phyloP scores from a whole-genome alignment of 208 protist genomes.

The Strigomonas galati region DNA sequence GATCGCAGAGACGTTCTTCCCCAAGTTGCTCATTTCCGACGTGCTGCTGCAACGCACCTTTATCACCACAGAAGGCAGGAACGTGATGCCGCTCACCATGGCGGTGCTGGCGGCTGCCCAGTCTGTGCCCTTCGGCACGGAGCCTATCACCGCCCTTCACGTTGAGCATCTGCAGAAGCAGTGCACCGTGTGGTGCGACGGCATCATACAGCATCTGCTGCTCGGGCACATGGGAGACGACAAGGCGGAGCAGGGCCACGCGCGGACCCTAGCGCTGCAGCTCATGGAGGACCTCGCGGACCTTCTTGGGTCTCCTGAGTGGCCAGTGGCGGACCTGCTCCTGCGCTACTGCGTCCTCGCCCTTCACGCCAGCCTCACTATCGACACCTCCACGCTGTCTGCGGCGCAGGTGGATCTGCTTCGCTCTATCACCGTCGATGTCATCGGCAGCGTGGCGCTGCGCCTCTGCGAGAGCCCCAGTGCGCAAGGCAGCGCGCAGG shows the following conservation, averaged over 20 bases:
- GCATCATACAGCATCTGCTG: slow-evolving; percentile 43
- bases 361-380: slow-evolving; percentile 27
- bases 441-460: slow-evolving; percentile 52
- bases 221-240: slow-evolving; percentile 18
- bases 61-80: slow-evolving; percentile 27
- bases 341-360: slow-evolving; percentile 46
- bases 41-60: slow-evolving; percentile 36
- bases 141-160: slow-evolving; percentile 10
- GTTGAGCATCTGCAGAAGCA: slow-evolving; percentile 55
- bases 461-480: slow-evolving; percentile 34
- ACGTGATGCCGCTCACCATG: slow-evolving; percentile 56
- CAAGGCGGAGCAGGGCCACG: slow-evolving; percentile 36
- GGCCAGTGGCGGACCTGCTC: slow-evolving; percentile 68
- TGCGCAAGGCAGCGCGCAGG: not conserved
- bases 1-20: slow-evolving; percentile 45
- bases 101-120: slow-evolving; percentile 72
- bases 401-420: slow-evolving; percentile 21
- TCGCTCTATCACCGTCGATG: slow-evolving; percentile 54
- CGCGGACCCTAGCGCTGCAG: slow-evolving; percentile 30
- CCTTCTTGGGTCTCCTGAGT: slow-evolving; percentile 66
- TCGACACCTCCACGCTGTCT: not conserved
- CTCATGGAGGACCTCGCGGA: slow-evolving; percentile 74
- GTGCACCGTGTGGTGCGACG: slow-evolving; percentile 43
- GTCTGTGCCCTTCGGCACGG: slow-evolving; percentile 36
- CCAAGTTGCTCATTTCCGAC: slow-evolving; percentile 38